Evolutionary conservation across 352 stramenopile species (phyloP), one percentile per base, ranked within the genome.

Genomic region (Phytophthora cactorum): DNA sequence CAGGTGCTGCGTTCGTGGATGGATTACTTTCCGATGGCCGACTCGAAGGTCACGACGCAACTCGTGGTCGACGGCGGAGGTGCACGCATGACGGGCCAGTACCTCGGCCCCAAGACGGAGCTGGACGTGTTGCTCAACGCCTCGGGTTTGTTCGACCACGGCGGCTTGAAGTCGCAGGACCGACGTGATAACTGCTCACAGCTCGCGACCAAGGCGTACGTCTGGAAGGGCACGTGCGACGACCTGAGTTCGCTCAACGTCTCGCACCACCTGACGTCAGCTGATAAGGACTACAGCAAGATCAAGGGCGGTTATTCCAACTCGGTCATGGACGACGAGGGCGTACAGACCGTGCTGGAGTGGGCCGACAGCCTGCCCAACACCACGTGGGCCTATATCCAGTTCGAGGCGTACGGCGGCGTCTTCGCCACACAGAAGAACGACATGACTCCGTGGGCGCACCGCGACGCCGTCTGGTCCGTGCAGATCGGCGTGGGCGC

Each of bases 401-500:
- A 88, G 28, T 88, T 88, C 59, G 79, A 88, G 57, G 74, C 77
- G 10, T 82, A 75, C 60, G 79, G 79, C 28, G 76, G 74, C n/a
- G 57, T 81, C 22, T 88, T 88, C 55, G 47, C 76, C 29, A 72
- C 61, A 1, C 73, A 83, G 49, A 52, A 63, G 52, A 73, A 82
- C 50, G 75, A 78, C 59, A 77, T 83, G 65, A 88, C 76, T 5
- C 76, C 79, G 14, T 88, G 79, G 79, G 57, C 38, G 0, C 71
- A 80, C 44, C 76, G 79, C 2, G 54, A 88, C 43, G 76, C 77
- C 12, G 65, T 77, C 11, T 85, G 75, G 68, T 88, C 79, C 0
- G 71, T 88, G 25, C 79, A 85, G 63, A 73, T 82, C 38, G 72
- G 68, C 10, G 68, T 85, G 9, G 77, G 71, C 5, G 69, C 70